Base-by-base conservation (phyloP, 352 stramenopile genomes). In the Phytophthora idaei region DNA sequence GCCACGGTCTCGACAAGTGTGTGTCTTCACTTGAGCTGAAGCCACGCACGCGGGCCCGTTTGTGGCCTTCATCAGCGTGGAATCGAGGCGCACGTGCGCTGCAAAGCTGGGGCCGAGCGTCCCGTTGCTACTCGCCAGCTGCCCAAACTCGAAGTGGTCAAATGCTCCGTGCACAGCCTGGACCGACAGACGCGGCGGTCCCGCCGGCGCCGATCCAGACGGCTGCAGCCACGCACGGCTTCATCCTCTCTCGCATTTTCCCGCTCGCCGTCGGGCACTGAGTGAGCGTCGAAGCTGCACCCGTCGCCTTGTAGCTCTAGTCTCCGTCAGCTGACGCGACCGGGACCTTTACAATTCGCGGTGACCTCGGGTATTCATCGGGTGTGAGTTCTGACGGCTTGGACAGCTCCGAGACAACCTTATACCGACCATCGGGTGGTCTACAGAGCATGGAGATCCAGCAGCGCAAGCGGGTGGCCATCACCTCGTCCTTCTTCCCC, bases 401-500 rank as follows among this genome's bases (percentile, higher is more conserved):
- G 4, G 9, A 57, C 31, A 55, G 39, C 46, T 63, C 27, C 28
- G 27, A 37, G 21, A 15, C 42, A 46, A 47, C 39, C 27, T 60
- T 51, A 17, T 42, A 25, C 10, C 17, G 17, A 31, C 32, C 32
- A 64, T 29, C 52, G 52, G 17, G 61, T 57, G 61, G 46, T 50
- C 28, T 25, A 28, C 31, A 56, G 49, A 51, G n/a, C 46, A 76
- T 75, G 67, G 71, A 75, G 55, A 53, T 64, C 28, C 61, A 72
- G 12, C 61, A 75, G 11, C 71, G 67, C 45, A 79, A 75, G 58
- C 57, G 55, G 25, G 74, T 77, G 68, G 66, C 64, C 34, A 71
- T 78, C 58, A 70, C 67, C 25, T 71, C 74, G 55, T 69, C 67
- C 62, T 78, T 80, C 53, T 92, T 92, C 67, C 83, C 83, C 15